Evolutionary conservation across 805 yeast species (phyloP).

Genomic region (Lipomyces kockii): DNA sequence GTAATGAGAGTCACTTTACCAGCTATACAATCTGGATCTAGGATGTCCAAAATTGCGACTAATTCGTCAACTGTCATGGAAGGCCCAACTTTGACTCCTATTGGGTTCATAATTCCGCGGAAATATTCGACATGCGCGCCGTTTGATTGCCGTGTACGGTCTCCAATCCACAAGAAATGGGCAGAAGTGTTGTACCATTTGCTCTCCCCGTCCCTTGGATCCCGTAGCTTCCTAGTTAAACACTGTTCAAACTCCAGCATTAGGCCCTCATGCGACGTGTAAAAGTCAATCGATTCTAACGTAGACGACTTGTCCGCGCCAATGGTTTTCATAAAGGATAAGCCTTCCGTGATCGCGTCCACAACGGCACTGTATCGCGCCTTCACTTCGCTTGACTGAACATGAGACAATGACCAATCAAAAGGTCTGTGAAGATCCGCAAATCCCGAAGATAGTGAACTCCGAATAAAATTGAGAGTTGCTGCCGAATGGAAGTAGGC

Average conservation of each 20-base stretch:
- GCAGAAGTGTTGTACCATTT: slow-evolving; percentile 51
- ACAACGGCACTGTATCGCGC: slow-evolving; percentile 49
- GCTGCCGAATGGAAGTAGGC: slow-evolving; percentile 54
- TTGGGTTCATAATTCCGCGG: slow-evolving; percentile 51
- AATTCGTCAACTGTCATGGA: slow-evolving; percentile 48
- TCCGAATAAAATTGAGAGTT: slow-evolving; percentile 49
- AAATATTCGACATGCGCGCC: slow-evolving; percentile 55
- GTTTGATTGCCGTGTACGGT: slow-evolving; percentile 51
- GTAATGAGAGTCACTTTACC: slow-evolving; percentile 52
- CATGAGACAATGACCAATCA: slow-evolving; percentile 51
- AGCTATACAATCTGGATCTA: slow-evolving; percentile 47
- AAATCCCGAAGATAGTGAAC: slow-evolving; percentile 47
- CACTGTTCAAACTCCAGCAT: slow-evolving; percentile 51
- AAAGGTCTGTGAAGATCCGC: slow-evolving; percentile 50
- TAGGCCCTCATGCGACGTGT: slow-evolving; percentile 51
- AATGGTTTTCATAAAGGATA: slow-evolving; percentile 48
- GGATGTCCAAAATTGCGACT: slow-evolving; percentile 46
- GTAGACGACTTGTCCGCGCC: slow-evolving; percentile 46
- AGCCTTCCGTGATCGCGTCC: slow-evolving; percentile 45
- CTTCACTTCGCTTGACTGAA: slow-evolving; percentile 46
- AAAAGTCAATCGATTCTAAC: slow-evolving; percentile 47
- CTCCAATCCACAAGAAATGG: slow-evolving; percentile 53
- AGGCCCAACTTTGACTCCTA: slow-evolving; percentile 54
- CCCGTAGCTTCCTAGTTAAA: slow-evolving; percentile 45
- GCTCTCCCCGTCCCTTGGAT: slow-evolving; percentile 33